Conservation (phyloP, 805 yeast species). For the Kregervanrija fluxuum region DNA sequence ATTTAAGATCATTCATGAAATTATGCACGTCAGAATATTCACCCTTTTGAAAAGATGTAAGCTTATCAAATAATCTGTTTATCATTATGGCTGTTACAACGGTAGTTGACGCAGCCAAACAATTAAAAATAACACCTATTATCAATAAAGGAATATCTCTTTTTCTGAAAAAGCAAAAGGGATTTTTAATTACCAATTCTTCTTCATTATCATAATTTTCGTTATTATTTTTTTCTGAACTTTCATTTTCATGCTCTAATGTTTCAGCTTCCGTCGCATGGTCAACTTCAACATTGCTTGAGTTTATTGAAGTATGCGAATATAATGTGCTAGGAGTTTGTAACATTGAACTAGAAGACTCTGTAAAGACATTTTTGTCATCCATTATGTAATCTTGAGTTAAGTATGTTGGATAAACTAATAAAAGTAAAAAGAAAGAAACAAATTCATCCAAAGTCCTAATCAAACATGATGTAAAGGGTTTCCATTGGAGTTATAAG, state of each 20-base stretch:
- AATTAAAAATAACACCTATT: constrained; percentile 25
- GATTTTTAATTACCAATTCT: constrained; percentile 3
- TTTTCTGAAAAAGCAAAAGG: constrained; percentile 21
- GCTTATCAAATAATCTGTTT: constrained; percentile 52
- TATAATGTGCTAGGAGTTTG: no score
- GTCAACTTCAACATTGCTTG: no score
- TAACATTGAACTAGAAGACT: no score
- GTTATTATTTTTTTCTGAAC: background rate
- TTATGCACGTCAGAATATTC: constrained; percentile 18
- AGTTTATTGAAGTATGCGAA: no score
- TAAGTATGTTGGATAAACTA: no score
- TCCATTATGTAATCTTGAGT: no score
- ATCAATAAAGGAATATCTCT: constrained; percentile 19
- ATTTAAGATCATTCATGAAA: constrained; percentile 32
- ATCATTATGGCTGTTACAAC: constrained; percentile 57
- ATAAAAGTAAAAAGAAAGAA: no score
- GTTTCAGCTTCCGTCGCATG: no score
- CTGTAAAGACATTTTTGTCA: no score
- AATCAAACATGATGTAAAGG: no score
- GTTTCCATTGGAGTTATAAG: no score
- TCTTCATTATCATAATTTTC: background rate
- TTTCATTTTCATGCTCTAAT: background rate
- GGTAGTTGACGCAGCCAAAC: constrained; percentile 48
- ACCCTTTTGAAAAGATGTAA: constrained; percentile 30
- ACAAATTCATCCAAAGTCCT: no score